A percentile compares a stretch with the other conserved stretches of the same genome.
Conservation (phyloP, 176 grass and related monocot species). For the Bonia amplexicaulis region DNA sequence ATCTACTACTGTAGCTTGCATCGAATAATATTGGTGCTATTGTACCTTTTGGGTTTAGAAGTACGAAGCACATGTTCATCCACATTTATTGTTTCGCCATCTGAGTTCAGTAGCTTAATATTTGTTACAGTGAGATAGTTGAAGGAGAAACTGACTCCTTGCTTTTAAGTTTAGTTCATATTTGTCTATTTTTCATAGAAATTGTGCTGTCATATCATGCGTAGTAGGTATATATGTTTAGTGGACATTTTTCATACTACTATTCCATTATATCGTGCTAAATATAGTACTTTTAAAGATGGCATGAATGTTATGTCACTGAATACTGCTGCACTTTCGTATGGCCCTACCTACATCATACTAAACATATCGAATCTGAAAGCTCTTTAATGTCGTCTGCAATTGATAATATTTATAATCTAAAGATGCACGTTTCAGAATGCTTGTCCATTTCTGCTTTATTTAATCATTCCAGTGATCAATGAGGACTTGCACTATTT, state of each 20-base stretch:
- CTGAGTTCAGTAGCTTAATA: neutral
- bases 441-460: neutral
- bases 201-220: neutral
- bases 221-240: neutral
- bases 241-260: neutral
- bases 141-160: neutral
- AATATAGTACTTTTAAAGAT: neutral
- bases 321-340: neutral
- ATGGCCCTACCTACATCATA: neutral
- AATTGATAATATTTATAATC: neutral
- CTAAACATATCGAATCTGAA: neutral
- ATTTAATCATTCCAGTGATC: neutral
- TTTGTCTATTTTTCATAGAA: neutral
- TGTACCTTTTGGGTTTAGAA: neutral
- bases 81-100: neutral
- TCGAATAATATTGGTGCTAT: neutral
- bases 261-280: neutral
- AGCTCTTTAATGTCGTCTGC: neutral
- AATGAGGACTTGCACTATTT: neutral
- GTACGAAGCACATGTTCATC: neutral
- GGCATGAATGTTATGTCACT: neutral
- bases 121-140: neutral
- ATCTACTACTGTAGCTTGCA: neutral
- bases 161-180: neutral
- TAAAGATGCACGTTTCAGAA: neutral